Percentiles rank a stretch among this genome's conserved stretches.
Conservation (phyloP, 176 grass and related monocot genomes). For the Secale cereale region DNA sequence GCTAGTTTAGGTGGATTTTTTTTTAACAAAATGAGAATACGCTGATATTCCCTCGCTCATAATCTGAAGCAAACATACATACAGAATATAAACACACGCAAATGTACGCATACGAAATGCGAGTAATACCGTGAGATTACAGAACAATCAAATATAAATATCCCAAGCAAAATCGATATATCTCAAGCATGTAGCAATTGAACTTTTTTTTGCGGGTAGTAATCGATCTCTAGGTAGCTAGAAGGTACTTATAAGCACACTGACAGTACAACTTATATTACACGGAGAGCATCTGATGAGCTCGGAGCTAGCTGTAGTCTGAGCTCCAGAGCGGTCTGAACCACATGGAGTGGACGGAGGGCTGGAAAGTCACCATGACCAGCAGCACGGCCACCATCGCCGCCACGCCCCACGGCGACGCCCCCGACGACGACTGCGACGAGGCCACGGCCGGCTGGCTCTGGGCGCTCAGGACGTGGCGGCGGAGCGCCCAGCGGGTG, state of each 20-base stretch:
- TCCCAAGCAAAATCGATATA: too few relatives aligned
- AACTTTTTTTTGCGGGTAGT: too few relatives aligned
- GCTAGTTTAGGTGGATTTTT: too few relatives aligned
- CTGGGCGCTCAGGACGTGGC: background rate
- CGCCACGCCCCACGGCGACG: conserved; percentile 58
- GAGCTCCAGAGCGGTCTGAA: conserved; percentile 55
- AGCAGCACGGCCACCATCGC: conserved; percentile 46
- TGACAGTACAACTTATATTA: background rate
- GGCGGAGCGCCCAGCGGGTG: conserved; percentile 31
- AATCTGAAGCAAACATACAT: too few relatives aligned
- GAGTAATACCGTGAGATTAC: too few relatives aligned
- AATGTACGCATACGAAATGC: too few relatives aligned
- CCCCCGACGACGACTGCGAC: background rate
- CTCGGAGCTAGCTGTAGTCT: conserved; percentile 8
- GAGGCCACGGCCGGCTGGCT: background rate
- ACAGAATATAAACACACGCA: too few relatives aligned
- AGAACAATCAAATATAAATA: too few relatives aligned
- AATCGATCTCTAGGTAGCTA: too few relatives aligned
- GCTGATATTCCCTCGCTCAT: too few relatives aligned
- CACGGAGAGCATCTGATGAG: background rate
- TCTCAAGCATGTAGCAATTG: too few relatives aligned
- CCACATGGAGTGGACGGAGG: conserved; percentile 61
- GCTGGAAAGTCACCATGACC: conserved; percentile 60
- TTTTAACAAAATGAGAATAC: too few relatives aligned
- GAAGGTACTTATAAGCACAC: background rate